A percentile compares a stretch with the other conserved stretches of the same genome.
phyloP scores from a whole-genome alignment of 345 rosid species.

The Nephelium lappaceum region DNA sequence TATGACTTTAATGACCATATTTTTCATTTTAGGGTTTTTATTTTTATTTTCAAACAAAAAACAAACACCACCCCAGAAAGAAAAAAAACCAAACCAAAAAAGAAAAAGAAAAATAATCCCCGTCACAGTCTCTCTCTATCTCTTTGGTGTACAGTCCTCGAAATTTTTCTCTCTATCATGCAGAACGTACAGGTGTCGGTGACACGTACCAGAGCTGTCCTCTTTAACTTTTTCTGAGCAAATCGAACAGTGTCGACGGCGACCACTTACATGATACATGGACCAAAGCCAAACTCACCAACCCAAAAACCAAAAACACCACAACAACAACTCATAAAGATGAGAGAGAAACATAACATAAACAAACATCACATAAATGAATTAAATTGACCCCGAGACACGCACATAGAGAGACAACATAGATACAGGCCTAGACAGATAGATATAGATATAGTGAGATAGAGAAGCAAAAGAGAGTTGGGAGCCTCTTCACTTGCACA shows the following conservation, averaged over 20 bases:
- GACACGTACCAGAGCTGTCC: conserved; percentile 30
- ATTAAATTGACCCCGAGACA: neutral
- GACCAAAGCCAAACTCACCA: neutral
- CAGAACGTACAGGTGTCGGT: conserved; percentile 59
- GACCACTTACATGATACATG: neutral
- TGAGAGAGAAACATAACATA: too few relatives aligned
- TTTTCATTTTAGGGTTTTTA: conserved; percentile 37
- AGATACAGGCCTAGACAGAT: neutral
- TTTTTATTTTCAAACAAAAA: neutral
- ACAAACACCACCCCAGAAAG: neutral
- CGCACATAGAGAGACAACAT: too few relatives aligned
- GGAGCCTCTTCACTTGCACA: neutral
- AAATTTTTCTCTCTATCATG: conserved; percentile 44
- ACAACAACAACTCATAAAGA: too few relatives aligned
- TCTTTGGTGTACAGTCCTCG: conserved; percentile 7
- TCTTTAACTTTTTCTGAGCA: conserved; percentile 19
- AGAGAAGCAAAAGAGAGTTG: neutral
- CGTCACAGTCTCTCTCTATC: neutral
- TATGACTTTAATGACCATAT: neutral
- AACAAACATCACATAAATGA: neutral
- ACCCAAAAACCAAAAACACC: neutral
- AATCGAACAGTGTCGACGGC: conserved; percentile 31
- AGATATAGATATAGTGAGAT: neutral
- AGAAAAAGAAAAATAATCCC: neutral
- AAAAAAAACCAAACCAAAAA: neutral